A percentile compares a stretch with the other conserved stretches of the same genome.
These are phyloP conservation scores for Citrus trifoliata DNA, from an alignment of 345 rosid genomes.

Conservation along the genomic window DNA sequence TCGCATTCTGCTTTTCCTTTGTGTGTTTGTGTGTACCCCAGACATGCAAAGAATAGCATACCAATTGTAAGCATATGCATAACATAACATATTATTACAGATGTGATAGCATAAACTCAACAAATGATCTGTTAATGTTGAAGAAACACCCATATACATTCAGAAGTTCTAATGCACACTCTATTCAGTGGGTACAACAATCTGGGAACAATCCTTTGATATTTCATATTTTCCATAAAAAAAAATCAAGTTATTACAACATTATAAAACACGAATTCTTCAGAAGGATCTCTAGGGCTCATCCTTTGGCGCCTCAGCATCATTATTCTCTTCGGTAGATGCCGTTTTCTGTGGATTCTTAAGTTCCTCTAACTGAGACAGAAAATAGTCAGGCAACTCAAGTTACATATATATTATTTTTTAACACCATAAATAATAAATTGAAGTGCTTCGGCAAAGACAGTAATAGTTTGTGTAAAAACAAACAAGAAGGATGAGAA, in stretches of 20 bases:
- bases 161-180: background rate
- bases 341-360: constrained; percentile 25
- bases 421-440: background rate
- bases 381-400: background rate
- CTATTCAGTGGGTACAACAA: background rate
- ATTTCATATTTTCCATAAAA: background rate
- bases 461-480: background rate
- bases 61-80: background rate
- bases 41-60: background rate
- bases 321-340: constrained; percentile 26
- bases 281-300: constrained; percentile 16
- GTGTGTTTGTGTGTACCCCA: background rate
- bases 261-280: constrained; percentile 2
- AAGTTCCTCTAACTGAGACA: constrained; percentile 55
- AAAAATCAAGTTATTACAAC: background rate
- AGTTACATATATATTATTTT: too few species aligned
- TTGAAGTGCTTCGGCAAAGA: background rate
- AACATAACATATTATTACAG: background rate
- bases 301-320: constrained; percentile 35
- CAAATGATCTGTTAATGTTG: background rate
- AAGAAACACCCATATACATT: background rate
- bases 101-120: background rate
- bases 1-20: background rate
- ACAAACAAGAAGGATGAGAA: background rate
- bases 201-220: background rate